Evolutionary conservation across 192 early-diverging fungal genomes (phyloP), one percentile per base, ranked within the genome.

Genomic region (Funneliformis mosseae): DNA sequence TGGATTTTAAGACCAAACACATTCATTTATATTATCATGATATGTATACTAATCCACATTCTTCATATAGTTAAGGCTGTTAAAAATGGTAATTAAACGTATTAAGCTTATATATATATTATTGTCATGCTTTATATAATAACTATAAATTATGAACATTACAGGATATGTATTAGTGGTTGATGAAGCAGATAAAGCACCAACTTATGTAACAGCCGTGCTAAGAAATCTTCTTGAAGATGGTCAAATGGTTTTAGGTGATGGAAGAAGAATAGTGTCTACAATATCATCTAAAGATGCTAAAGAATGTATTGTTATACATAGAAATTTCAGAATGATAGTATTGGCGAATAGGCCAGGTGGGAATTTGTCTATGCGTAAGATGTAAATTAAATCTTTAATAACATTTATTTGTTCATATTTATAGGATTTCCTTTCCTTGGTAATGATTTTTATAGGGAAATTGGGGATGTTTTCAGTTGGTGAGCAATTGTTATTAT

Each of bases 171-270:
- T 95, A 43, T 81, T 95, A 23, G 90, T 95, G 14, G 91, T 95
- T 16, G 94, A 95, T 83, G 94, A 95, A 80, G 94, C 94, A 7
- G 94, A 95, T 80, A 95, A 95, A 76, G 94, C 94, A 2, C 94
- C 94, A 3, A 92, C 92, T 3, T 90, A 92, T 81, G 92, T 95
- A 21, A 94, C 94, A 14, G 90, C 92, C 27, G 88, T 93, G 11
- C 85, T 95, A 7, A 93, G 93, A 77, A 90, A 88, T 74, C 87
- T 95, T 70, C 83, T 92, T 5, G 94, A 95, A 80, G 90, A 92
- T 78, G 93, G 94, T 33, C 91, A 95, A 60, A 95, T 95, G 94
- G 88, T 89, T 5, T 83, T 95, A 62, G 88, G 88, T 10, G 94
- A 95, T 83, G 94, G 94, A 64, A 87, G 94, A 33, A 88, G 92